Conservation (phyloP, 1,139 yeast species). For the Entelexis sorbosivorans region DNA sequence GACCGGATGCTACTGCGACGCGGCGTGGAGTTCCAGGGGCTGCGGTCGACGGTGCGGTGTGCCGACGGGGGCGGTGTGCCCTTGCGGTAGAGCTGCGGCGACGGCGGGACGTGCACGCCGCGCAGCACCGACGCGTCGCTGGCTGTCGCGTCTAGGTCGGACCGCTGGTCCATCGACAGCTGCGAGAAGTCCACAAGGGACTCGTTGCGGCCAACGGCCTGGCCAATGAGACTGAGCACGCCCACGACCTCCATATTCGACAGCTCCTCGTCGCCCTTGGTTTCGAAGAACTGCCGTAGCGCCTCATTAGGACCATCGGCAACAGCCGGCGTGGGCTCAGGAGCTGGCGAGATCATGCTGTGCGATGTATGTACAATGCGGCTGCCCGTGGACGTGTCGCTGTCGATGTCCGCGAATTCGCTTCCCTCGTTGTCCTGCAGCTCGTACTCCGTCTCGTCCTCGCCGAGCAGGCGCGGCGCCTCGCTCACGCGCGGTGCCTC, state of each 20-base stretch:
- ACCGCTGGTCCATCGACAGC: constrained; percentile 4
- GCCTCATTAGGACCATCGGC: constrained; percentile 40
- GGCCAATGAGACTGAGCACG: constrained; percentile 48
- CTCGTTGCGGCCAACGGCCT: constrained; percentile 33
- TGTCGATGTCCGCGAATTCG: neutral
- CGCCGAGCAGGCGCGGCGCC: constrained; percentile 4
- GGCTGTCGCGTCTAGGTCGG: neutral
- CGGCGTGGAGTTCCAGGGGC: constrained; percentile 13
- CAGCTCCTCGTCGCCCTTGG: constrained; percentile 65
- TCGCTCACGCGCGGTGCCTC: neutral
- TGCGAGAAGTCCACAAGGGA: constrained; percentile 22
- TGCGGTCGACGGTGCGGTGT: constrained; percentile 1
- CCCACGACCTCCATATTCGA: constrained; percentile 77
- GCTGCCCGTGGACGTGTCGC: constrained; percentile 5
- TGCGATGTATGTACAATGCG: constrained; percentile 1
- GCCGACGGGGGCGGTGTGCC: constrained; percentile 17
- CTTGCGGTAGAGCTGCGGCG: constrained; percentile 10
- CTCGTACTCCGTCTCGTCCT: neutral
- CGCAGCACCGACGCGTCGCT: neutral
- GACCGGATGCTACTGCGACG: constrained; percentile 8
- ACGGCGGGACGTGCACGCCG: constrained; percentile 11
- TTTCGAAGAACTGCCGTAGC: constrained; percentile 59
- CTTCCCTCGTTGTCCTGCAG: neutral
- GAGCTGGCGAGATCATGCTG: neutral
- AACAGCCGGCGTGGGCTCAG: neutral